Evolutionary conservation across 495 filamentous ascomycete genomes (phyloP).

Genomic region (Beverwykella pulmonaria): DNA sequence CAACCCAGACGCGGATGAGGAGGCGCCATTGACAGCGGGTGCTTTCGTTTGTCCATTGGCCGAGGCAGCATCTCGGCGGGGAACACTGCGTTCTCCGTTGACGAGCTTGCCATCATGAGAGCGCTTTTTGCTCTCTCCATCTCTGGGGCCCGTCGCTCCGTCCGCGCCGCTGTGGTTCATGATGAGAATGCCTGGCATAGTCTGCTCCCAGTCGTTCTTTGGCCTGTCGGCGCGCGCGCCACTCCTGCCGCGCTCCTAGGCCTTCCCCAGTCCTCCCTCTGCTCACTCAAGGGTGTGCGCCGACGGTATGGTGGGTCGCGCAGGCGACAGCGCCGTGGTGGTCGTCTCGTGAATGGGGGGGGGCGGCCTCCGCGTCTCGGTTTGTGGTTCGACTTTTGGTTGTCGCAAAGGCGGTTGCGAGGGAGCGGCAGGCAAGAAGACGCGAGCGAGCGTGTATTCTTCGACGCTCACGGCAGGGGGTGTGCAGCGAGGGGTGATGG

Average conservation of each 20-base stretch:
- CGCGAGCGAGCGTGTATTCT: background rate
- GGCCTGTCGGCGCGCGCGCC: constrained; percentile 27
- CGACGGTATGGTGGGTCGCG: constrained; percentile 21
- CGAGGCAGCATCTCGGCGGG: background rate
- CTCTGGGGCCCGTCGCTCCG: constrained; percentile 29
- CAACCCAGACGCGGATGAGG: background rate
- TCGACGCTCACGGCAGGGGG: background rate
- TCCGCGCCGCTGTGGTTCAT: constrained; percentile 43
- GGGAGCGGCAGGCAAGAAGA: background rate
- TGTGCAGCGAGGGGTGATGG: background rate
- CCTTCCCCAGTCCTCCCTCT: constrained; percentile 28
- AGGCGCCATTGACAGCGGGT: constrained; percentile 21
- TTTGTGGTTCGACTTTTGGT: background rate
- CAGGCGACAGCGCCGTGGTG: background rate
- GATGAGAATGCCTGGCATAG: constrained; percentile 46
- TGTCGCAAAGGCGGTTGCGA: constrained; percentile 1
- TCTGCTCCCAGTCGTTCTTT: constrained; percentile 28
- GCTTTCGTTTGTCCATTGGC: background rate
- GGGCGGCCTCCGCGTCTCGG: background rate
- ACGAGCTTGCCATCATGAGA: constrained; percentile 27
- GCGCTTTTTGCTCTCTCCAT: constrained; percentile 24
- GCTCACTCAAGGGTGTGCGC: constrained; percentile 17
- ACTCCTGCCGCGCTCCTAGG: constrained; percentile 27
- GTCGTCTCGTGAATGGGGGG: background rate
- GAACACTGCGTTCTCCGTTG: constrained; percentile 30